A percentile compares a stretch with the other conserved stretches of the same genome.
Conservation (phyloP, 1,284 basidiomycete species). For the Agroathelia rolfsii region DNA sequence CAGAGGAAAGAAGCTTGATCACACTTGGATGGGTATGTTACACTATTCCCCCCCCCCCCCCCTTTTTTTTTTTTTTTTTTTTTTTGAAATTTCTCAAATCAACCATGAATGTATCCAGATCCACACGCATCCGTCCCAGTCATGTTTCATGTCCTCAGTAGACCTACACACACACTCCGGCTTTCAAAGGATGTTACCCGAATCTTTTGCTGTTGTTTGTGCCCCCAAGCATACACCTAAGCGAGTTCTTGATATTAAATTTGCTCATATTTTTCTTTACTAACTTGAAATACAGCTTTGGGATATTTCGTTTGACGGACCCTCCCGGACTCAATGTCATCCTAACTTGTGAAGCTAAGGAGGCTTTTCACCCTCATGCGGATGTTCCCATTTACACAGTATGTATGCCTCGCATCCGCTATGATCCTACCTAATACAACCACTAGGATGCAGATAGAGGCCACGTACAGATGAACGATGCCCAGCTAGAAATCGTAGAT, state of each 20-base stretch:
- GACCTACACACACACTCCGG: constrained; percentile 84
- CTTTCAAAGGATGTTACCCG: constrained; percentile 81
- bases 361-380: constrained; percentile 79
- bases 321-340: constrained; percentile 72
- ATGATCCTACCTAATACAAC: constrained; percentile 3
- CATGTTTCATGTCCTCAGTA: constrained; percentile 84
- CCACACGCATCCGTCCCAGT: constrained; percentile 86
- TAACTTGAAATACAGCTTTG: constrained; percentile 40
- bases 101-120: constrained; percentile 39
- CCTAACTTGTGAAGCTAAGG: constrained; percentile 54
- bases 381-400: constrained; percentile 78
- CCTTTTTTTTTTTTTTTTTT: too few relatives aligned
- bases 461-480: constrained; percentile 69
- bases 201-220: constrained; percentile 87
- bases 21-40: constrained; percentile 80
- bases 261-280: constrained; percentile 5
- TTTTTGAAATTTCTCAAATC: too few relatives aligned
- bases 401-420: constrained; percentile 12
- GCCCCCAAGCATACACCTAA: constrained; percentile 71
- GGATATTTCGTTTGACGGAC: constrained; percentile 81
- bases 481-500: constrained; percentile 64
- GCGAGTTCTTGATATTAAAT: constrained; percentile 28
- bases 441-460: constrained; percentile 65
- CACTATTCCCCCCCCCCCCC: too few relatives aligned
- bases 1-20: constrained; percentile 66